Percentiles rank a stretch among this genome's conserved stretches.
Evolutionary conservation across 768 basidiomycete species (phyloP).

Genomic region (Pisolithus microcarpus): DNA sequence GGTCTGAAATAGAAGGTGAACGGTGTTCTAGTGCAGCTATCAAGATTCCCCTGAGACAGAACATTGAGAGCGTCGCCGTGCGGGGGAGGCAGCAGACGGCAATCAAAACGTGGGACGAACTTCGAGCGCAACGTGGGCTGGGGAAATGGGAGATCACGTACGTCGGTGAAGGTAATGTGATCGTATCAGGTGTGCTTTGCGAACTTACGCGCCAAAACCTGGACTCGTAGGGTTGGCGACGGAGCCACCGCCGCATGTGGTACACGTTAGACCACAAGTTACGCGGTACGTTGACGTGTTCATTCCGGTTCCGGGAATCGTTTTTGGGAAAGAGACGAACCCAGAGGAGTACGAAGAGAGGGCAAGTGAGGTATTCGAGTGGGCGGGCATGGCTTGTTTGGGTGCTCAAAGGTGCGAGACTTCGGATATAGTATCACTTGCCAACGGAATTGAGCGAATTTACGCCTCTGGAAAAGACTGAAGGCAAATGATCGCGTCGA

Average conservation of each 20-base stretch:
- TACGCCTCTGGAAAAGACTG: conserved; percentile 33
- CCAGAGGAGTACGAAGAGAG: conserved; percentile 45
- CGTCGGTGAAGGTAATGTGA: conserved; percentile 17
- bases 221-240: background rate
- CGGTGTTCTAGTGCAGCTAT: conserved; percentile 35
- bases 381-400: conserved; percentile 64
- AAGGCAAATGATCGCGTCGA: conserved; percentile 57
- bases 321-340: conserved; percentile 24
- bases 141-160: conserved; percentile 42
- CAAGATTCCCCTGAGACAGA: conserved; percentile 36
- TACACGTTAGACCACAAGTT: conserved; percentile 17
- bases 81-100: conserved; percentile 35
- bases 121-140: conserved; percentile 27
- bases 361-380: conserved; percentile 51
- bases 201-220: background rate
- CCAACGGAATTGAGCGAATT: too few species aligned
- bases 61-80: conserved; percentile 30
- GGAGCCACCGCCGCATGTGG: background rate
- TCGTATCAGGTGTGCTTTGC: background rate
- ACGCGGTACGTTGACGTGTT: conserved; percentile 28
- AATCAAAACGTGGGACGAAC: conserved; percentile 44
- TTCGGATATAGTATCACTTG: too few species aligned
- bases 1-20: conserved; percentile 1
- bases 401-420: conserved; percentile 53
- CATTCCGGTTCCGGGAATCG: conserved; percentile 34